Evolutionary conservation across 495 filamentous ascomycete species (phyloP).

Genomic region (Immersiella caudata): DNA sequence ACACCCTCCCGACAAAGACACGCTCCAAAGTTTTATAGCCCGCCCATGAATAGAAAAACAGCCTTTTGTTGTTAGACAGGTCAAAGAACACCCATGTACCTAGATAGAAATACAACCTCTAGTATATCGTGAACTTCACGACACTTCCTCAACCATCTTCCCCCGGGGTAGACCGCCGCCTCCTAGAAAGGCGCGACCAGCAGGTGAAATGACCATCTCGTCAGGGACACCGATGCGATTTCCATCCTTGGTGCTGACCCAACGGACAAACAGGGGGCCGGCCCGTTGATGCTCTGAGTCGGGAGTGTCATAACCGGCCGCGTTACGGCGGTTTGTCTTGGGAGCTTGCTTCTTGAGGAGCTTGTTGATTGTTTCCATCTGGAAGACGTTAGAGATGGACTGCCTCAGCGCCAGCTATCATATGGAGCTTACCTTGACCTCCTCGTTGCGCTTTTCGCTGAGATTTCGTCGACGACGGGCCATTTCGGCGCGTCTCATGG

Average conservation of each 20-base stretch:
- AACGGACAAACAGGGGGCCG: conserved; percentile 73
- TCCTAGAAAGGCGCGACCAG: conserved; percentile 62
- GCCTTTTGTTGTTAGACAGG: not conserved
- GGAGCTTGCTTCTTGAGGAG: conserved; percentile 94
- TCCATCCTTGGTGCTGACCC: conserved; percentile 73
- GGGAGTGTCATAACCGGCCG: conserved; percentile 57
- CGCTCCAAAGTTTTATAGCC: not conserved
- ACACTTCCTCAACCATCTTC: conserved; percentile 52
- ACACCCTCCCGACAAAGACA: not conserved
- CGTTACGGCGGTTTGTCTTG: conserved; percentile 66
- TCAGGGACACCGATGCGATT: conserved; percentile 73
- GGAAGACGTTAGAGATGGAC: conserved; percentile 16
- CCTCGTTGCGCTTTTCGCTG: conserved; percentile 97
- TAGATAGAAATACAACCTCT: not conserved
- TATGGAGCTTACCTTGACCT: conserved; percentile 77
- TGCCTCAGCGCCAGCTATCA: not conserved
- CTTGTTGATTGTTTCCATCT: conserved; percentile 99
- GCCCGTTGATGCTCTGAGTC: conserved; percentile 55
- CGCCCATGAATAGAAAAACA: not conserved
- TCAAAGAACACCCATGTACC: not conserved
- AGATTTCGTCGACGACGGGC: conserved; percentile 91
- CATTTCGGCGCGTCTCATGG: conserved; percentile 96
- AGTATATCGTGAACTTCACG: not conserved
- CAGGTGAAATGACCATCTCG: conserved; percentile 74
- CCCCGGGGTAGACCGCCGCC: conserved; percentile 31